These are phyloP conservation scores for Monosporozyma solicola DNA, from an alignment of 805 yeast species.

Conservation along the genomic window DNA sequence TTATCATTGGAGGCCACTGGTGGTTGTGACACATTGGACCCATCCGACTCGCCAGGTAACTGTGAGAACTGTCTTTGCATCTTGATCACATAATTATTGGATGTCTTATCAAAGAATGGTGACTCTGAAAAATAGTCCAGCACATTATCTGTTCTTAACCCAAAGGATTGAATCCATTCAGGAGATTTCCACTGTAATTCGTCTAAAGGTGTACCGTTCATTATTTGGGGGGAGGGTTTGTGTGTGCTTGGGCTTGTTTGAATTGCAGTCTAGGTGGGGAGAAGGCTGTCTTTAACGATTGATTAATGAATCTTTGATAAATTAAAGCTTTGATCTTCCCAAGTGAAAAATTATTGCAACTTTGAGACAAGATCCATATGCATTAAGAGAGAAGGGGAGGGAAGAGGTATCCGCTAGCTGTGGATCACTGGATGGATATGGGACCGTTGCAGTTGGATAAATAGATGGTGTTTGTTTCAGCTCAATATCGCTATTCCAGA, in stretches of 20 bases:
- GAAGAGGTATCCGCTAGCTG: neutral
- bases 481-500: too few species aligned
- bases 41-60: constrained; percentile 8
- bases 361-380: neutral
- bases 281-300: neutral
- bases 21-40: neutral
- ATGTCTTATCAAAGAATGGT: constrained; percentile 89
- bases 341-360: neutral
- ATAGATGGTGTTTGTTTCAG: too few species aligned
- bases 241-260: neutral
- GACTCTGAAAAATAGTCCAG: constrained; percentile 88
- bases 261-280: neutral
- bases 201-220: constrained; percentile 40
- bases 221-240: neutral
- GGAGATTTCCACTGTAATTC: constrained; percentile 97
- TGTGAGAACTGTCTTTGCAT: constrained; percentile 82
- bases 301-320: neutral
- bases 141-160: constrained; percentile 80
- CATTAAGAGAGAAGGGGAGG: neutral
- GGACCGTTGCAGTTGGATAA: too few species aligned
- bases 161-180: constrained; percentile 90
- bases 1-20: neutral
- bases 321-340: neutral
- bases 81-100: constrained; percentile 87
- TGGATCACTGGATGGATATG: too few species aligned